phyloP scores from a whole-genome alignment of 1,139 yeast species.

The Yamadazyma oceani region DNA sequence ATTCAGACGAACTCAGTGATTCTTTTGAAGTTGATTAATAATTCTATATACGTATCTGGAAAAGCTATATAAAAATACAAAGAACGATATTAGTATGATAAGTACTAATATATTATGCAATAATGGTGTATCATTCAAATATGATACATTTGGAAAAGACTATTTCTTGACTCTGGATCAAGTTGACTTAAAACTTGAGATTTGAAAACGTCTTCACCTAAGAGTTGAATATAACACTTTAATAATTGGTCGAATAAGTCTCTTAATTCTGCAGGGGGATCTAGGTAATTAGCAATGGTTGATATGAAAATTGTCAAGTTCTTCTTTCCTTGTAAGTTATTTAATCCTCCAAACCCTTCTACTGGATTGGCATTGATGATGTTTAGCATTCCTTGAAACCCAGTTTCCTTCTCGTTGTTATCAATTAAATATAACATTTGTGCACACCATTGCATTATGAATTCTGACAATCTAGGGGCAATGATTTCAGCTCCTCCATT shows the following conservation, averaged over 20 bases:
- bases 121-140: slow-evolving; percentile 11
- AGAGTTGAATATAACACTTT: slow-evolving; percentile 45
- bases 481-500: slow-evolving; percentile 58
- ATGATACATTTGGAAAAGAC: slow-evolving; percentile 25
- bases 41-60: background rate
- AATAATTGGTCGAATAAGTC: slow-evolving; percentile 46
- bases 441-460: slow-evolving; percentile 65
- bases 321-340: slow-evolving; percentile 45
- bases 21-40: slow-evolving; percentile 6
- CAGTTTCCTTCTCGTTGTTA: slow-evolving; percentile 78
- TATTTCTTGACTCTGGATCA: slow-evolving; percentile 30
- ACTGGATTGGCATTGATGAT: slow-evolving; percentile 66
- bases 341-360: slow-evolving; percentile 52
- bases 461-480: slow-evolving; percentile 56
- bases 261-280: slow-evolving; percentile 48
- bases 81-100: background rate
- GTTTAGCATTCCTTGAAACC: slow-evolving; percentile 74
- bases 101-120: background rate
- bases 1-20: slow-evolving; percentile 4
- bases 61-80: slow-evolving; percentile 2
- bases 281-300: slow-evolving; percentile 61
- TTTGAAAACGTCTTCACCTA: slow-evolving; percentile 45
- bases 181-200: slow-evolving; percentile 31
- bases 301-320: slow-evolving; percentile 58
- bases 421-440: slow-evolving; percentile 65